These are phyloP conservation scores for Pseudogymnoascus sp. DNA, from an alignment of 2,329 filamentous ascomycete genomes.

Conservation along the genomic window DNA sequence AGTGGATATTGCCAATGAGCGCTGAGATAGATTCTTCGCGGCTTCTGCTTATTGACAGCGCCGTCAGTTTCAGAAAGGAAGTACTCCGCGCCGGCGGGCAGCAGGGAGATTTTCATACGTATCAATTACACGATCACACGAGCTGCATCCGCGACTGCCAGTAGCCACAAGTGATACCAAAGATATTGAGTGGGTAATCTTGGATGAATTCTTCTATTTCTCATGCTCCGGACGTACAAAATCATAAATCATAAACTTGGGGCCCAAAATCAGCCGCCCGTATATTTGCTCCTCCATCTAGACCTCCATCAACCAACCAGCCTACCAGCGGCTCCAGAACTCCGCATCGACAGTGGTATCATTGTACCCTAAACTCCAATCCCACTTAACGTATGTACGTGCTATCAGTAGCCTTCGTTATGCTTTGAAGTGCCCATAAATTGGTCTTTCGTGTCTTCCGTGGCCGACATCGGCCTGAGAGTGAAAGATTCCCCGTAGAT, in stretches of 20 bases:
- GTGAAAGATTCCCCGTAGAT: constrained; percentile 3
- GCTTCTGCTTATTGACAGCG: neutral
- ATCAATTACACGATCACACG: no score
- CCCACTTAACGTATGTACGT: neutral
- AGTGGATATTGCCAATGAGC: neutral
- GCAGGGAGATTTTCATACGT: neutral
- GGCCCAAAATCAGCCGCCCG: neutral
- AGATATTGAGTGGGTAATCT: neutral
- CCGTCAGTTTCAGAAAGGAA: neutral
- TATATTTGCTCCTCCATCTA: neutral
- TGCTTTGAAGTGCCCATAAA: constrained; percentile 2
- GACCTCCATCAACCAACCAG: neutral
- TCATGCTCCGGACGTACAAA: neutral
- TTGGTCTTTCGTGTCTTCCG: neutral
- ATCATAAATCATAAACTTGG: neutral
- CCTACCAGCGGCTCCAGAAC: neutral
- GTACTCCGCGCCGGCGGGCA: neutral
- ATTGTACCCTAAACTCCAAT: neutral
- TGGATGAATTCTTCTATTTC: neutral
- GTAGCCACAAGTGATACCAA: no score
- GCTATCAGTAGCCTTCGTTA: neutral
- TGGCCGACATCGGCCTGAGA: constrained; percentile 1
- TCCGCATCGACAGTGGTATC: constrained; percentile 5
- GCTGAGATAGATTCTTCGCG: no score
- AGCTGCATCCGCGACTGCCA: neutral